phyloP scores from a whole-genome alignment of 805 yeast genomes.

The Starmerella apis region DNA sequence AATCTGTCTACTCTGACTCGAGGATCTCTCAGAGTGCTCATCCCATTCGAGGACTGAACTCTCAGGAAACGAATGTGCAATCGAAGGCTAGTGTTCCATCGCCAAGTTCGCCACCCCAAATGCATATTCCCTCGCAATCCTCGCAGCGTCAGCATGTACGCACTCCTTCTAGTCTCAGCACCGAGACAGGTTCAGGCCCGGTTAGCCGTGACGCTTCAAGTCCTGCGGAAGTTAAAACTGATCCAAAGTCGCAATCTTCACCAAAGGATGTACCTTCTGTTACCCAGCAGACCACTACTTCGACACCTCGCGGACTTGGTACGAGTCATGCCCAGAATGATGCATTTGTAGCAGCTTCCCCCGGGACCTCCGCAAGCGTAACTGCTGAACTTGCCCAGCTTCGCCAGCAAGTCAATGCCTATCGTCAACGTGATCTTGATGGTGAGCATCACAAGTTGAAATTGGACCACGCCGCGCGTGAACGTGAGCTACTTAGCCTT shows the following conservation, averaged over 20 bases:
- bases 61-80: not conserved
- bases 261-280: not conserved
- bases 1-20: not conserved
- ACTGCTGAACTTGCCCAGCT: slow-evolving; percentile 18
- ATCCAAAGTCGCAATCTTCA: slow-evolving; percentile 1
- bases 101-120: not conserved
- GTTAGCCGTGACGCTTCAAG: not conserved
- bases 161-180: not conserved
- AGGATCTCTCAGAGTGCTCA: not conserved
- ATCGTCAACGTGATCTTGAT: slow-evolving; percentile 23
- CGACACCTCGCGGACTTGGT: not conserved
- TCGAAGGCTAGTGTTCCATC: not conserved
- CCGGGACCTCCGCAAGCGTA: slow-evolving; percentile 7
- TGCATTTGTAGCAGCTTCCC: slow-evolving; percentile 9
- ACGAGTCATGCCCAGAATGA: slow-evolving; percentile 8
- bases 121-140: not conserved
- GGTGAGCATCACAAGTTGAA: slow-evolving; percentile 19
- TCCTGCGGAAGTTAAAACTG: not conserved
- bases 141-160: not conserved
- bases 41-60: not conserved
- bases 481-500: slow-evolving; percentile 17
- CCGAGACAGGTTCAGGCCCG: not conserved
- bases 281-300: not conserved
- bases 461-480: slow-evolving; percentile 14
- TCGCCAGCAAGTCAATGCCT: slow-evolving; percentile 17